Conservation (phyloP, 352 stramenopile species). For the Phytophthora europaea region DNA sequence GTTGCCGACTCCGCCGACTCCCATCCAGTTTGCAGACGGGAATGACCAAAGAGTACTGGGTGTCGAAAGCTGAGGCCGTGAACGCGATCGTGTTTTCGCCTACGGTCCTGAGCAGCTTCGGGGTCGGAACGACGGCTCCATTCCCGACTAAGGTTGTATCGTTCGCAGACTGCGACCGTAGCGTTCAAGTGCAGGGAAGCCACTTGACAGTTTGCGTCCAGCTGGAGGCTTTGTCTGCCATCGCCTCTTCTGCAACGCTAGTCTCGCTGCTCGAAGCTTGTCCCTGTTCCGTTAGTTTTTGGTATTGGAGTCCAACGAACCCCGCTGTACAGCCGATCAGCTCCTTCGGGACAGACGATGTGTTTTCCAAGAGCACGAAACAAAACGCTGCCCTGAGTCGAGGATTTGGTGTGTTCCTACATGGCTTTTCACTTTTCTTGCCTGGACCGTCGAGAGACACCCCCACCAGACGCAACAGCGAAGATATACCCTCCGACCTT, state of each 20-base stretch:
- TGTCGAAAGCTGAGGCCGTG: not conserved
- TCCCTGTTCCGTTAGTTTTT: too few species aligned
- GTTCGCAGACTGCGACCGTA: not conserved
- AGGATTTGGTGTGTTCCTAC: not conserved
- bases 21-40: not conserved
- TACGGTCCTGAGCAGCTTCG: not conserved
- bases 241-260: not conserved
- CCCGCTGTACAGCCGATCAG: not conserved
- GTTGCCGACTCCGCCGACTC: not conserved
- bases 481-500: conserved; percentile 20
- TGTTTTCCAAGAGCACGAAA: not conserved
- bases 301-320: not conserved
- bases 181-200: not conserved
- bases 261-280: conserved; percentile 2
- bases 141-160: not conserved
- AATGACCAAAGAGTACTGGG: not conserved
- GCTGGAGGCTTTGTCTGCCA: not conserved
- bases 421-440: not conserved
- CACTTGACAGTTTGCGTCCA: conserved; percentile 6
- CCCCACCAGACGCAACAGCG: not conserved
- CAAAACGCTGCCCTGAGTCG: too few species aligned
- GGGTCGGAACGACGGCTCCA: not conserved
- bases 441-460: not conserved
- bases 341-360: not conserved
- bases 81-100: not conserved